phyloP scores from a whole-genome alignment of 495 filamentous ascomycete species.

The Penicillium canescens region DNA sequence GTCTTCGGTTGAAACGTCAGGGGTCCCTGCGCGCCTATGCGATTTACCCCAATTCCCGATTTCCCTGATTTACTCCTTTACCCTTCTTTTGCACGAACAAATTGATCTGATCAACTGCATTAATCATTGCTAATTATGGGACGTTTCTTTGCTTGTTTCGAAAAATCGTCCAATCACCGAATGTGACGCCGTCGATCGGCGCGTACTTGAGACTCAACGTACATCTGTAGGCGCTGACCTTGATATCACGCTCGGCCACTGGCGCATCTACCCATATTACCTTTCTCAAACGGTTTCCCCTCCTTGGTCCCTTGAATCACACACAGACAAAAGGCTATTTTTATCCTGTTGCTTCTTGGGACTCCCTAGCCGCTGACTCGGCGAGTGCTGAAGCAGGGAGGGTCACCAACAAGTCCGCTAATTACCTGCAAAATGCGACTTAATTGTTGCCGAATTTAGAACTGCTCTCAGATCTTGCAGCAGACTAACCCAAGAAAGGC shows the following conservation, averaged over 20 bases:
- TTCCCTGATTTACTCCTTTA: slow-evolving; percentile 1
- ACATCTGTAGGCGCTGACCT: slow-evolving; percentile 29
- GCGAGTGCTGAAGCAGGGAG: slow-evolving; percentile 19
- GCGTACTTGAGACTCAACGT: slow-evolving; percentile 26
- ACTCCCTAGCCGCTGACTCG: slow-evolving; percentile 22
- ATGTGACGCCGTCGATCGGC: slow-evolving; percentile 23
- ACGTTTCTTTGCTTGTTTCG: slow-evolving; percentile 7
- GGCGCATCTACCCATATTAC: slow-evolving; percentile 4
- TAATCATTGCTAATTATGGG: slow-evolving; percentile 29
- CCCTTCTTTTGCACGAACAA: slow-evolving; percentile 3
- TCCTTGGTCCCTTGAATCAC: slow-evolving; percentile 15
- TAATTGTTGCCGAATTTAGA: slow-evolving; percentile 46
- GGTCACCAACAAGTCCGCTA: slow-evolving; percentile 18
- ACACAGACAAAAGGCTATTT: slow-evolving; percentile 22
- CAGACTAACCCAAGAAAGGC: slow-evolving; percentile 25
- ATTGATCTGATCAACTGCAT: slow-evolving; percentile 4
- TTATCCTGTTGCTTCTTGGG: slow-evolving; percentile 11
- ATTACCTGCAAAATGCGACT: slow-evolving; percentile 27
- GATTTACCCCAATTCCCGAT: neutral
- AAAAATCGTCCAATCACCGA: neutral
- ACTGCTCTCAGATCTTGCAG: slow-evolving; percentile 24
- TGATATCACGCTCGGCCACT: slow-evolving; percentile 20
- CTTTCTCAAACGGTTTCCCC: neutral
- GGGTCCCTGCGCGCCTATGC: slow-evolving; percentile 5
- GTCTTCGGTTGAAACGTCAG: neutral